Percentiles rank a stretch among this genome's conserved stretches.
Conservation (phyloP, 768 basidiomycete species). For the Rhodotorula diobovata region DNA sequence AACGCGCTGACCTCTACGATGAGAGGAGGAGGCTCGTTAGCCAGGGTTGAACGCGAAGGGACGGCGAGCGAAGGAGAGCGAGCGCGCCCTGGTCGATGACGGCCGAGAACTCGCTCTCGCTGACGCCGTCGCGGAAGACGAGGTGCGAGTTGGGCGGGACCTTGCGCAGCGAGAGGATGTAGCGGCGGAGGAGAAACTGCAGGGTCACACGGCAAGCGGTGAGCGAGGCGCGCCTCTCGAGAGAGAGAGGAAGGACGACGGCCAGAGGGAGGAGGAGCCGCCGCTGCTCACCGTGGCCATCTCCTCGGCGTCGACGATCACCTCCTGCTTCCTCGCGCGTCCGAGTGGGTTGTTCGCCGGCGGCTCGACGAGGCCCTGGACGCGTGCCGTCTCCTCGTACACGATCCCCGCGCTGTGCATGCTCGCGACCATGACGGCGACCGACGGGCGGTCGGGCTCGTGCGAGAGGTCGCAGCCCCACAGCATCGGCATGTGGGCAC, state of each 20-base stretch:
- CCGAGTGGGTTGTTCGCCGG: not conserved
- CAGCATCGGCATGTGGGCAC: not conserved
- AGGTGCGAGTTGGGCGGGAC: constrained; percentile 1
- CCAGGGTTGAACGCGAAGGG: too few species aligned
- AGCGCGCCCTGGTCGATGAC: not conserved
- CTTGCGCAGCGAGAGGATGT: not conserved
- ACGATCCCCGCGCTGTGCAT: not conserved
- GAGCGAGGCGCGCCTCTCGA: not conserved
- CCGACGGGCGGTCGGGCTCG: constrained; percentile 15
- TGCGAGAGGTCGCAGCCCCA: constrained; percentile 24
- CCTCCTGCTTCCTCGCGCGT: constrained; percentile 9
- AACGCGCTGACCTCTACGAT: constrained; percentile 8
- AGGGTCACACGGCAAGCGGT: too few species aligned
- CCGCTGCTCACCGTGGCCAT: constrained; percentile 23
- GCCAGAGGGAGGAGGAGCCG: not conserved
- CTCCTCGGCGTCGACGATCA: not conserved
- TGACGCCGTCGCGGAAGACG: constrained; percentile 29
- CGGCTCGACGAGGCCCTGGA: constrained; percentile 24
- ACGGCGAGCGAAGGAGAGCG: not conserved
- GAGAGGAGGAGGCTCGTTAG: not conserved
- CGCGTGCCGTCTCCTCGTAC: not conserved
- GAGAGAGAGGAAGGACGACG: not conserved
- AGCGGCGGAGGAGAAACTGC: constrained; percentile 18
- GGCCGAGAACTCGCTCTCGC: constrained; percentile 11
- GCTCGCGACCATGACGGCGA: constrained; percentile 14